Conservation (phyloP, 805 yeast genomes). For the Cyberlindnera mycetangii region DNA sequence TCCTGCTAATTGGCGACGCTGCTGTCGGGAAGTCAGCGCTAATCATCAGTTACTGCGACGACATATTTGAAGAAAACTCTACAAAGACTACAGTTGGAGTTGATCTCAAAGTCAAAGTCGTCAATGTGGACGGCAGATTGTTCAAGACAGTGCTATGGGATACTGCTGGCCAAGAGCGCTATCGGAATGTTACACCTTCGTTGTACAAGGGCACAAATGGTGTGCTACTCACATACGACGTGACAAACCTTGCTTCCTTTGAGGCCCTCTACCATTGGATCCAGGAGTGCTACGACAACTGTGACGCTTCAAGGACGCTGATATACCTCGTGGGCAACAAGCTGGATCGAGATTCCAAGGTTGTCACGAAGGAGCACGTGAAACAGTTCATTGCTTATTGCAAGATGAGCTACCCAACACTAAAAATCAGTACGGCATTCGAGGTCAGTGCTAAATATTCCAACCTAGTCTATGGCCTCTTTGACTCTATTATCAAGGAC, state of each 20-base stretch:
- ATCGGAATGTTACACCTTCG: slow-evolving; percentile 43
- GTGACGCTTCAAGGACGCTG: slow-evolving; percentile 31
- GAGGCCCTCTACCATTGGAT: slow-evolving; percentile 40
- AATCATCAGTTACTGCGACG: slow-evolving; percentile 40
- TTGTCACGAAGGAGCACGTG: slow-evolving; percentile 39
- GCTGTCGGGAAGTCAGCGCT: slow-evolving; percentile 49
- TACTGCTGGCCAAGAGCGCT: slow-evolving; percentile 51
- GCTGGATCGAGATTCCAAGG: slow-evolving; percentile 35
- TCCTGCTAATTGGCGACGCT: slow-evolving; percentile 43
- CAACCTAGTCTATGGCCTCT: slow-evolving; percentile 35
- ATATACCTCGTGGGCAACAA: slow-evolving; percentile 47
- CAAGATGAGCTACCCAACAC: slow-evolving; percentile 29
- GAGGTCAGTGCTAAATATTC: slow-evolving; percentile 47
- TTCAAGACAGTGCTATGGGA: slow-evolving; percentile 48
- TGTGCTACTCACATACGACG: slow-evolving; percentile 42
- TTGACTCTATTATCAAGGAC: slow-evolving; percentile 37
- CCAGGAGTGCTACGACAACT: slow-evolving; percentile 37
- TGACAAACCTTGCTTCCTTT: slow-evolving; percentile 37
- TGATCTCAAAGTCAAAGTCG: slow-evolving; percentile 42
- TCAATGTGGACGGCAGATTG: slow-evolving; percentile 41
- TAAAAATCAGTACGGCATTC: slow-evolving; percentile 39
- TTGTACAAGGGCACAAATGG: slow-evolving; percentile 47
- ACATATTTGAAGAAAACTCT: slow-evolving; percentile 32
- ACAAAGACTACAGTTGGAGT: slow-evolving; percentile 45
- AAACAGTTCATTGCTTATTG: slow-evolving; percentile 30